Evolutionary conservation across 2,329 filamentous ascomycete species (phyloP), one percentile per base, ranked within the genome.

Genomic region (Ilyonectria destructans): DNA sequence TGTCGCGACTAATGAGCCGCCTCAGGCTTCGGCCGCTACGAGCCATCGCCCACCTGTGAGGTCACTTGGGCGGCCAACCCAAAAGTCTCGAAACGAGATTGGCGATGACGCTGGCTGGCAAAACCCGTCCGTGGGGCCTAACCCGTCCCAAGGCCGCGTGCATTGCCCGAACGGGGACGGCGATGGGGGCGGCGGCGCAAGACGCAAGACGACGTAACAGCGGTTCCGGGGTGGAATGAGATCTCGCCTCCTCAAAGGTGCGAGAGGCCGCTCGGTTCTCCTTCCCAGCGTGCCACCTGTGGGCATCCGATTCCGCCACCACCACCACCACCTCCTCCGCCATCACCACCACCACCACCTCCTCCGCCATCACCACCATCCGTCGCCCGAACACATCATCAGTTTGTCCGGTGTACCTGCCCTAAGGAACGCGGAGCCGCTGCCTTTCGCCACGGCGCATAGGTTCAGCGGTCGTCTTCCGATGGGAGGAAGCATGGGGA

Each of bases 21-120:
- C 72, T 68, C 71, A 74, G 71, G 71, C 67, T 69, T 75, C 73
- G 73, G 73, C 70, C 72, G 55, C 73, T 75, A 74, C 73, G 73
- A 75, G 64, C 71, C 46, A 56, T 60, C 63, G 73, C 61, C 52
- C 59, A 68, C 59, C 33, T 62, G 69, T 69, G 69, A 69, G 69
- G 69, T 70, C 62, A 70, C 62, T 65, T 31, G 55, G 43, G 23
- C 60, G 55, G 55, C 40, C 65, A 65, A 59, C 54, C 33, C 54
- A 55, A 63, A 63, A 54, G 31, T 51, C 59, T 55, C 59, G 55
- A 63, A 67, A 63, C 59, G 65, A 67, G 59, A 67, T 62, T 67
- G 65, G 58, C 65, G 59, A 63, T 67, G 54, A 59, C 59, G 59
- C 65, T 56, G 52, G 59, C 65, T 52, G 37, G 33, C 21, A 37